phyloP scores from a whole-genome alignment of 768 basidiomycete species.

The Auriculariales sp. region DNA sequence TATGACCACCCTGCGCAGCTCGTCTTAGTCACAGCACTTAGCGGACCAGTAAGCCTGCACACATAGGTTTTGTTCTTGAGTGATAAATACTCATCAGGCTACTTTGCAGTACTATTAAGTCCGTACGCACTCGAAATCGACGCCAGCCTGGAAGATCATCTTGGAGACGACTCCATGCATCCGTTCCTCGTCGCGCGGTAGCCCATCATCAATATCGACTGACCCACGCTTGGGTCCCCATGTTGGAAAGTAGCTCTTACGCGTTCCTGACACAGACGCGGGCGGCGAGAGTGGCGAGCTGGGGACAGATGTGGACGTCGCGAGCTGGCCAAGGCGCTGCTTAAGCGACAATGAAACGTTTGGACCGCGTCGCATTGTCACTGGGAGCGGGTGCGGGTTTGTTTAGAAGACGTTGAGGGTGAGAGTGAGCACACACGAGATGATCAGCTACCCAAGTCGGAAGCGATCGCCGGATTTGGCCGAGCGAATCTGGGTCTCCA shows the following conservation, averaged over 20 bases:
- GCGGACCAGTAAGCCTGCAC: slow-evolving; percentile 13
- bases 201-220: slow-evolving; percentile 8
- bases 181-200: slow-evolving; percentile 22
- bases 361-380: background rate
- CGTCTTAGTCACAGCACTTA: slow-evolving; percentile 6
- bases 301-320: background rate
- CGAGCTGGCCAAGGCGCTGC: background rate
- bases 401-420: too few species aligned
- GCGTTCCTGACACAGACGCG: background rate
- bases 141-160: slow-evolving; percentile 79
- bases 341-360: background rate
- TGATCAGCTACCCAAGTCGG: too few species aligned
- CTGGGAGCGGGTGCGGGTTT: too few species aligned
- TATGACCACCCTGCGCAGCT: slow-evolving; percentile 62
- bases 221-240: slow-evolving; percentile 1
- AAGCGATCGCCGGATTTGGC: too few species aligned
- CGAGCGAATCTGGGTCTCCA: too few species aligned
- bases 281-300: slow-evolving; percentile 1
- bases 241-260: slow-evolving; percentile 4
- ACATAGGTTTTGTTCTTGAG: slow-evolving; percentile 85
- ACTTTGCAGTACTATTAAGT: too few species aligned
- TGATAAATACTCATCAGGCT: too few species aligned
- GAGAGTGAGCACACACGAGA: too few species aligned
- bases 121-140: slow-evolving; percentile 78
- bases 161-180: slow-evolving; percentile 52